phyloP scores from a whole-genome alignment of 306 rosid species.

The Cicer judaicum region DNA sequence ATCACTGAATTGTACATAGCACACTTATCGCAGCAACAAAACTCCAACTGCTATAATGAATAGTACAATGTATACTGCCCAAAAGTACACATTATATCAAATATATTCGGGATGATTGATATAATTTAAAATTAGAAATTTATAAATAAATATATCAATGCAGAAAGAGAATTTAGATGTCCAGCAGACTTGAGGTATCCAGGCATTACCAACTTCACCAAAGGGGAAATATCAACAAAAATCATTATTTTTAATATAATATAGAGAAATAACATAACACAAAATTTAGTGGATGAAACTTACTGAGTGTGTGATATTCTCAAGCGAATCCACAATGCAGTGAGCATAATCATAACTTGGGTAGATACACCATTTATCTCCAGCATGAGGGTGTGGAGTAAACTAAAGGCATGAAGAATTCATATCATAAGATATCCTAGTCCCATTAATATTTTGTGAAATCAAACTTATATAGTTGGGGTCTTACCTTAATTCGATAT shows the following conservation, averaged over 20 bases:
- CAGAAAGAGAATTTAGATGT: not conserved
- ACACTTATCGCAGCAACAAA: slow-evolving; percentile 1
- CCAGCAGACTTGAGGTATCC: slow-evolving; percentile 15
- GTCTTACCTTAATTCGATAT: slow-evolving; percentile 84
- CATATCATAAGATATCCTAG: slow-evolving; percentile 27
- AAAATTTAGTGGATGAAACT: slow-evolving; percentile 41
- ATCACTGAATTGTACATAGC: not conserved
- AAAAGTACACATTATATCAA: not conserved
- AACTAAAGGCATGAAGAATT: slow-evolving; percentile 60
- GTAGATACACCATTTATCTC: slow-evolving; percentile 99
- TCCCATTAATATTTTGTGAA: slow-evolving; percentile 29
- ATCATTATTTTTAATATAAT: not conserved
- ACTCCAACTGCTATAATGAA: slow-evolving; percentile 4
- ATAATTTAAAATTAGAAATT: not conserved
- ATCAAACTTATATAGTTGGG: slow-evolving; percentile 23
- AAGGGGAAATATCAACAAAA: slow-evolving; percentile 2
- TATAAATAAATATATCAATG: not conserved
- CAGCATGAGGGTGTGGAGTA: slow-evolving; percentile 96
- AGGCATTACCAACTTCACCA: slow-evolving; percentile 6
- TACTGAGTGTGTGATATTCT: slow-evolving; percentile 96
- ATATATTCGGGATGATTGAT: slow-evolving; percentile 7
- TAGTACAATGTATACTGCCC: not conserved
- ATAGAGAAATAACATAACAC: not conserved
- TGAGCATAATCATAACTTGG: slow-evolving; percentile 98
- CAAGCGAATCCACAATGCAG: slow-evolving; percentile 98